A percentile compares a stretch with the other conserved stretches of the same genome.
Conservation (phyloP, 805 yeast genomes). For the Metschnikowia reukaufii region DNA sequence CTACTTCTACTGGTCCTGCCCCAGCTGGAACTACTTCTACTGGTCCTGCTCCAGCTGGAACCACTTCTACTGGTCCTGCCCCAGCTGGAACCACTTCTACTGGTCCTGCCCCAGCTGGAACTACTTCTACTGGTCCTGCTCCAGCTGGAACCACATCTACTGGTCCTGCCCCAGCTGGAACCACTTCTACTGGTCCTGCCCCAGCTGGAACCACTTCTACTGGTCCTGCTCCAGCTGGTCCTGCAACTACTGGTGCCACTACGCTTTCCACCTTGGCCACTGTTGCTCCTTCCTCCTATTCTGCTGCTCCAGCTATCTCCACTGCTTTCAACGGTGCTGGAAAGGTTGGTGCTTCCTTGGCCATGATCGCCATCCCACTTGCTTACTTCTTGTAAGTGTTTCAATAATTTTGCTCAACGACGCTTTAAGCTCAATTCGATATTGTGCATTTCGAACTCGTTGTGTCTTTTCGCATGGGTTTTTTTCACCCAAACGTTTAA, state of each 20-base stretch:
- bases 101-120: conserved; percentile 9
- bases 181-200: conserved; percentile 13
- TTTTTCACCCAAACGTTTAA: not conserved
- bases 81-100: conserved; percentile 12
- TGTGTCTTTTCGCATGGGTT: not conserved
- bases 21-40: conserved; percentile 3
- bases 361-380: conserved; percentile 33
- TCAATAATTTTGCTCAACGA: not conserved
- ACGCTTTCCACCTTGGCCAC: not conserved
- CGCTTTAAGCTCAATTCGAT: not conserved
- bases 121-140: not conserved
- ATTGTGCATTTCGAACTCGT: not conserved
- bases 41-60: no score
- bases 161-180: conserved; percentile 24
- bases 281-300: not conserved
- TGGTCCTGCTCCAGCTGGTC: conserved; percentile 2
- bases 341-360: conserved; percentile 28
- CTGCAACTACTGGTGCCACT: not conserved
- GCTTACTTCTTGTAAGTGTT: conserved; percentile 35
- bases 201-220: conserved; percentile 3
- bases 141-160: conserved; percentile 22
- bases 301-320: conserved; percentile 7
- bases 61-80: conserved; percentile 1
- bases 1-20: conserved; percentile 13
- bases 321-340: conserved; percentile 22